Percentiles rank a stretch among this genome's conserved stretches.
Evolutionary conservation across 495 filamentous ascomycete genomes (phyloP).

Genomic region (Zalerion maritima): DNA sequence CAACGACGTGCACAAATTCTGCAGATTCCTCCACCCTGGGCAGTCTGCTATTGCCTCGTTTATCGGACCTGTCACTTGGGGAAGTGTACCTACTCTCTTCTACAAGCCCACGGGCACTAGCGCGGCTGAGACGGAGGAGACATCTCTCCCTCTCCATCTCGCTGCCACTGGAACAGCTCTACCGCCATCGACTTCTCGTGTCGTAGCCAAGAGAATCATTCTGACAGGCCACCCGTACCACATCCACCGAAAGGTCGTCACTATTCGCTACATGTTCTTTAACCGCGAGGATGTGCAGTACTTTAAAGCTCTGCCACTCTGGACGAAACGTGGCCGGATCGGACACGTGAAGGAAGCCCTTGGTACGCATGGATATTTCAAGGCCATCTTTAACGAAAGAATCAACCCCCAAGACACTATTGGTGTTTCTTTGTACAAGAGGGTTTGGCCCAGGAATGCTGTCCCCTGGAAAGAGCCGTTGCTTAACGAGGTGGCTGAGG

Average conservation of each 20-base stretch:
- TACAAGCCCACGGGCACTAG: slow-evolving; percentile 44
- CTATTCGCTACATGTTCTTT: slow-evolving; percentile 99
- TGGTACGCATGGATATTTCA: slow-evolving; percentile 97
- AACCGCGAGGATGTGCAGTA: slow-evolving; percentile 84
- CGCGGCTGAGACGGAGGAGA: slow-evolving; percentile 13
- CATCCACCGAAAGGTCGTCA: slow-evolving; percentile 94
- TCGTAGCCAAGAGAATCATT: slow-evolving; percentile 87
- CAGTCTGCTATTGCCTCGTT: slow-evolving; percentile 83
- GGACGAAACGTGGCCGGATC: slow-evolving; percentile 76
- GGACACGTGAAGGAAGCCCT: slow-evolving; percentile 87
- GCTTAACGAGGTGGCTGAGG: slow-evolving; percentile 14
- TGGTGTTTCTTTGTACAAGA: slow-evolving; percentile 85
- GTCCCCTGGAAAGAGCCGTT: slow-evolving; percentile 30
- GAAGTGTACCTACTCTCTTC: slow-evolving; percentile 73
- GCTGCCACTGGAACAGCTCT: slow-evolving; percentile 77
- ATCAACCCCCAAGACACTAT: slow-evolving; percentile 91
- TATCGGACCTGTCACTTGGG: slow-evolving; percentile 84
- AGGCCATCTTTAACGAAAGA: slow-evolving; percentile 90
- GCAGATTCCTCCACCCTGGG: slow-evolving; percentile 83
- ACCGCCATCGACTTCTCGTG: slow-evolving; percentile 59
- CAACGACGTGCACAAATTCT: slow-evolving; percentile 94
- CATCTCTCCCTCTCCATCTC: slow-evolving; percentile 39
- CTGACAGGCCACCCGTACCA: slow-evolving; percentile 94
- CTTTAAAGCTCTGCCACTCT: slow-evolving; percentile 92
- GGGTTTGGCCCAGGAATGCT: slow-evolving; percentile 70